These are phyloP conservation scores for Pythium dissotocum DNA, from an alignment of 352 stramenopile species.

Conservation along the genomic window DNA sequence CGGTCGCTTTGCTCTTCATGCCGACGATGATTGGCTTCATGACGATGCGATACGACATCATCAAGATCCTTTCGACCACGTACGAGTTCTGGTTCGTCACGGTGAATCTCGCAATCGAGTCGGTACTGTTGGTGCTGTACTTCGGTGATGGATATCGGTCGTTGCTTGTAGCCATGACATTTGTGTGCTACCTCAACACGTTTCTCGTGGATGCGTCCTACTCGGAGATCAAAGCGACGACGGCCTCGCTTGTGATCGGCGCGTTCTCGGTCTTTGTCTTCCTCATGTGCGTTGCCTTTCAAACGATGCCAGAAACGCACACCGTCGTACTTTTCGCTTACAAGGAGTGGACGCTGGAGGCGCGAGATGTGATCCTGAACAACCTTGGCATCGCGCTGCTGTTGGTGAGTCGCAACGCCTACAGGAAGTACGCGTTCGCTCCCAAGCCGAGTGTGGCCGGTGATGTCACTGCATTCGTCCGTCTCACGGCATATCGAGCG, in stretches of 20 bases:
- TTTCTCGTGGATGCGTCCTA: slow-evolving; percentile 22
- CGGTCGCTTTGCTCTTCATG: not conserved
- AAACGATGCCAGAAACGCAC: not conserved
- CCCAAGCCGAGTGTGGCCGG: not conserved
- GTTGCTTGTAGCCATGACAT: not conserved
- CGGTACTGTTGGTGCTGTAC: not conserved
- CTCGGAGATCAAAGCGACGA: not conserved
- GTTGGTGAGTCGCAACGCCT: not conserved
- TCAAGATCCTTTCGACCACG: slow-evolving; percentile 6
- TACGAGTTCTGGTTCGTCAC: slow-evolving; percentile 29
- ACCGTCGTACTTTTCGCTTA: not conserved
- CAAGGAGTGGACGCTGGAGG: not conserved
- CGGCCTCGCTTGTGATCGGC: not conserved
- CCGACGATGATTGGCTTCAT: not conserved
- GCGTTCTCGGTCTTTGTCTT: slow-evolving; percentile 4
- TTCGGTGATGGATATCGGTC: not conserved
- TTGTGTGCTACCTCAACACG: slow-evolving; percentile 8
- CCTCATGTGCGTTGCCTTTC: not conserved
- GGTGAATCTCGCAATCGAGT: not conserved
- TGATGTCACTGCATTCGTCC: not conserved
- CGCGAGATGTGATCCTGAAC: slow-evolving; percentile 1
- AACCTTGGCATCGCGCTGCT: not conserved
- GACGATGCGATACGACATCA: slow-evolving; percentile 14
- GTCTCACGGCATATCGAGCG: not conserved
- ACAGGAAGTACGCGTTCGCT: not conserved